These are phyloP conservation scores for Neurospora sp. DNA, from an alignment of 495 filamentous ascomycete genomes.

Conservation along the genomic window DNA sequence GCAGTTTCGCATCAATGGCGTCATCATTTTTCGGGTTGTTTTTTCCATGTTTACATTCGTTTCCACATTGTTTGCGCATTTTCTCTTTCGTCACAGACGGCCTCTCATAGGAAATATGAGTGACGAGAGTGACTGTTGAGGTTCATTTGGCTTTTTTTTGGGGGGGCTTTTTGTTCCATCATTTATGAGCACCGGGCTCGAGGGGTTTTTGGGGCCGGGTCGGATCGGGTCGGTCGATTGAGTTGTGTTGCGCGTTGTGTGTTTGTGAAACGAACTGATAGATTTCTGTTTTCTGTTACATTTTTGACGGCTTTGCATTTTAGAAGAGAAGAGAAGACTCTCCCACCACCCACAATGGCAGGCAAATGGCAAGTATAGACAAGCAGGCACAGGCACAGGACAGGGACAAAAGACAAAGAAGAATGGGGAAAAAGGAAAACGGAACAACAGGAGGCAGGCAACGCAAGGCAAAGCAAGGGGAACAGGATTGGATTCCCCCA, in stretches of 20 bases:
- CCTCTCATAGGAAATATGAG: neutral
- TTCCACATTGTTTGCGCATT: neutral
- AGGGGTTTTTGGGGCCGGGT: constrained; percentile 1
- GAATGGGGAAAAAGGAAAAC: neutral
- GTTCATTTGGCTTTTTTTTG: no score
- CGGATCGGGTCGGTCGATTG: neutral
- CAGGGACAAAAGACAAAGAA: neutral
- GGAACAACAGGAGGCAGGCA: constrained; percentile 1
- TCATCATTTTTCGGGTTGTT: constrained; percentile 11
- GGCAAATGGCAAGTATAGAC: neutral
- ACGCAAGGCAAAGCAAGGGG: neutral
- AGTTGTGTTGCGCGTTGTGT: constrained; percentile 6
- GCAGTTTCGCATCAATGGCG: constrained; percentile 20
- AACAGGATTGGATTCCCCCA: neutral
- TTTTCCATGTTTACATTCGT: constrained; percentile 9
- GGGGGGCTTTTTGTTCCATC: neutral
- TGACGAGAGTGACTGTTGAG: neutral
- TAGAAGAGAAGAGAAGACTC: neutral
- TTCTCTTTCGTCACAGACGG: neutral
- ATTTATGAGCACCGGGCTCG: neutral
- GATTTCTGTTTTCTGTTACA: constrained; percentile 3
- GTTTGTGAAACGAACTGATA: neutral
- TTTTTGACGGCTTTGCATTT: constrained; percentile 1
- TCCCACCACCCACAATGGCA: neutral
- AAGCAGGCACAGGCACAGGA: neutral